Conservation (phyloP, 2,329 filamentous ascomycete species). For the Sporothrix curviconia region DNA sequence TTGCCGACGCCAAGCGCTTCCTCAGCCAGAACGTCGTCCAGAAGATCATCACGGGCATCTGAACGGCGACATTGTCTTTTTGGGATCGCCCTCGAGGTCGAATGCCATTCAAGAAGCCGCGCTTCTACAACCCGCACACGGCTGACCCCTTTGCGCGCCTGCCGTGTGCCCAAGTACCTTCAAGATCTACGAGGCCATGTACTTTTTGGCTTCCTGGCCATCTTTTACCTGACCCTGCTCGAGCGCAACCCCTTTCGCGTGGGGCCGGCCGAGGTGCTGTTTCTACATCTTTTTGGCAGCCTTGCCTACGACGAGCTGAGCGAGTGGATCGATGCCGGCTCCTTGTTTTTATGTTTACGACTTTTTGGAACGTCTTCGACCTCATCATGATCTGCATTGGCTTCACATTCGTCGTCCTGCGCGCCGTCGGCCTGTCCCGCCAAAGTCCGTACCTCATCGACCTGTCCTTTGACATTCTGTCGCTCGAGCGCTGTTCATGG, state of each 20-base stretch:
- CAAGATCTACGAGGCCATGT: constrained; percentile 76
- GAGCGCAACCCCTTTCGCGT: constrained; percentile 61
- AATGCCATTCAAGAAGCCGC: constrained; percentile 68
- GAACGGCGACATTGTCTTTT: constrained; percentile 79
- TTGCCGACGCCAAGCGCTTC: constrained; percentile 78
- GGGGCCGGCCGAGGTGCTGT: constrained; percentile 60
- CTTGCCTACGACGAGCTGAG: constrained; percentile 79
- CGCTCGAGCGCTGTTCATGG: constrained; percentile 84
- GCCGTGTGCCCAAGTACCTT: constrained; percentile 78
- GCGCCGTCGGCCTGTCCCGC: constrained; percentile 59
- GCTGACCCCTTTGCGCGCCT: constrained; percentile 67
- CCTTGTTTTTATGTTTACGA: constrained; percentile 79
- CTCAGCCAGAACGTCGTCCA: constrained; percentile 74
- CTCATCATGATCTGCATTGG: constrained; percentile 68
- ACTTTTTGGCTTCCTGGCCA: constrained; percentile 69
- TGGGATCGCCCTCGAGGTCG: constrained; percentile 72
- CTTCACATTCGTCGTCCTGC: constrained; percentile 41
- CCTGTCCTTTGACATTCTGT: constrained; percentile 79
- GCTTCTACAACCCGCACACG: constrained; percentile 62
- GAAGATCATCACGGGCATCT: constrained; percentile 75
- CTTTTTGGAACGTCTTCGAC: constrained; percentile 72
- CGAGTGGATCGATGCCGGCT: constrained; percentile 79
- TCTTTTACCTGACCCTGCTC: constrained; percentile 84
- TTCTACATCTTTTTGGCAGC: constrained; percentile 84
- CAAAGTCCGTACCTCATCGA: constrained; percentile 60